Base-by-base conservation (phyloP, 148 eudicot genomes). In the Chenopodium suecicum region DNA sequence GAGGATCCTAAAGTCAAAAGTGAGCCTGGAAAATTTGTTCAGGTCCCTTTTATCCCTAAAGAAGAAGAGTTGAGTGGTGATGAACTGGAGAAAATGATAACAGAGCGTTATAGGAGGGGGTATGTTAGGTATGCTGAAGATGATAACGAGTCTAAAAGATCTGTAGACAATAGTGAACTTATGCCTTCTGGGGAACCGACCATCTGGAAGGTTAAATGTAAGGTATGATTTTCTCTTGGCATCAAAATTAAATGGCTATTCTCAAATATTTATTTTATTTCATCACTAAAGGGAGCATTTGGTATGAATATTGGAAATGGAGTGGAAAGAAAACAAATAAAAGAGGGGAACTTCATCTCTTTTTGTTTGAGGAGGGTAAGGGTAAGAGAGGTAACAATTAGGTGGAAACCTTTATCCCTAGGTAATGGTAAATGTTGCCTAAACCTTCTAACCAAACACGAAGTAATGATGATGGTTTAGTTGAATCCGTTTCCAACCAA, bases 151-250 rank as follows among this genome's bases (percentile, higher is more conserved):
- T 72, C 77, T n/a, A 90, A 86, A 82, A 78, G 81, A 81, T 70
- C 83, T 17, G 84, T 82, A 34, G 95, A 87, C 44, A 82, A 74
- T 52, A 83, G 66, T 80, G 75, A 76, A 72, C 63, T 75, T 75
- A 52, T 84, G 29, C 89, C 94, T 73, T 87, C 90, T 80, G 83
- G 56, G 76, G 95, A 90, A 74, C 94, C 97, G 56, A 81, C 80
- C 14, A 83, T 91, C 81, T 96, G 99, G 99, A 96, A 94, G 88
- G 97, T 96, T 78, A 96, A 96, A 86, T 96, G 99, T 97, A 92
- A 89, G 98, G 99, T 96, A 85, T 79, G 72, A 75, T 75, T 25
- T 70, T 20, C 1, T 31, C 17, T 68, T 27, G 34, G 72, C 22
- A 68, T 68, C 41, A 68, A 37, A 71, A 11, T 44, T 71, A 50